Evolutionary conservation across 495 filamentous ascomycete species (phyloP), one percentile per base, ranked within the genome.

Genomic region (Penicillium argentinense): DNA sequence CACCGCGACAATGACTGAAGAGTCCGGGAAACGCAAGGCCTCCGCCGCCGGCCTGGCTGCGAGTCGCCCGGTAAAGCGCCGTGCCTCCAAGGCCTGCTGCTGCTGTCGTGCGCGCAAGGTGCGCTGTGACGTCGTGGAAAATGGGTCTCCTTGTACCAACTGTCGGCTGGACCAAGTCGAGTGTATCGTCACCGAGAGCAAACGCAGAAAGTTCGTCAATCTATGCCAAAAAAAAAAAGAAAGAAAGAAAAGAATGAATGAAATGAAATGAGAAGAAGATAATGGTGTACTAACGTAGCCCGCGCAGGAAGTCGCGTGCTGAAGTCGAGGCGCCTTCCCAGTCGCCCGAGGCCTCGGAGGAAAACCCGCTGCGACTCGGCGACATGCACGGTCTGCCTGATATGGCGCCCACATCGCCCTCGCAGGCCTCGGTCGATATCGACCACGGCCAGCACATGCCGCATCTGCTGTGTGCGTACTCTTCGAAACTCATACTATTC

Each of bases 91-190:
- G 43, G 91, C 91, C 17, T 96, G 91, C 61, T 86, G 88, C 54
- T 88, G 85, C 53, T 96, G 91, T 60, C 78, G 91, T 42, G 80
- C 86, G 18, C 82, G 91, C 55, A 96, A 96, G 66, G 91, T 96
- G n/a, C 78, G 91, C 37, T 96, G 91, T 71, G 89, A 96, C 72
- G 91, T 95, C 48, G 88, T 91, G 33, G 88, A 95, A 55, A 85
- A 84, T 67, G 86, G 87, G 25, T 82, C 85, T 21, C 91, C 91
- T 4, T 96, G 91, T 63, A 89, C 86, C 14, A 96, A 95, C 69
- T 96, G 91, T 71, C 78, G 87, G 21, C 74, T 90, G 66, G 91
- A 96, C 64, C 83, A 88, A 53, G 89, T 95, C 42, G 85, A 89
- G 54, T 96, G 91, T 69, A 75, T 91, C 28, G 86, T 96, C 7